Evolutionary conservation across 2,329 filamentous ascomycete species (phyloP), one percentile per base, ranked within the genome.

Genomic region (Parastagonospora avenae): DNA sequence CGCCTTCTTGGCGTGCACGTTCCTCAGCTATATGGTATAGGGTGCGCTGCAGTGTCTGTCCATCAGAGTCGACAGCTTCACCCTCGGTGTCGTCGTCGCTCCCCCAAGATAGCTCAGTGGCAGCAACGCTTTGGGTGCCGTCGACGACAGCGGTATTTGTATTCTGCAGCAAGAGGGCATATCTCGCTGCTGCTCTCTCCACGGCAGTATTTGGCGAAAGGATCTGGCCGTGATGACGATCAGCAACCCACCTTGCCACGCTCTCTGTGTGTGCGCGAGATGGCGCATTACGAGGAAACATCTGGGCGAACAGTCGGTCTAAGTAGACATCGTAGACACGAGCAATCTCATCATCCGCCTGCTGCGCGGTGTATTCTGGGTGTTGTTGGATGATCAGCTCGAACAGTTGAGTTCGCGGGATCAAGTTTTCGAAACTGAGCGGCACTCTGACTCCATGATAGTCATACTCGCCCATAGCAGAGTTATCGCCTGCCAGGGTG

Each of bases 1-100:
- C 96, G 4, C 64, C 62, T 30, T 66, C 93, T 44, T 90, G 83
- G 48, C 88, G 85, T 1, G 92, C 91, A 69, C 96, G 92, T 60
- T 97, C 92, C 73, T 97, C 92, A 0, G 92, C 95, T 40, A 97
- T 95, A 51, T 92, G 85, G 69, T 96, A 97, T 1, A 97, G 80
- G 2, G 97, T 80, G 55, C 87, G 90, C 39, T 95, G 88, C 42
- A 96, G 86, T 53, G 92, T 92, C 66, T 94, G 90, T 6, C 90
- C 90, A 52, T 82, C 79, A 60, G 48, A 72, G 63, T 57, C 75
- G 60, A 53, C 68, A 57, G 39, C 55, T 9, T 73, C 67, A 31
- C 78, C 77, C 72, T 80, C 64, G 72, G 76, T 60, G 36, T 70
- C 63, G 1, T 70, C 62, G 10, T 69, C 66, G 48, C 63, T 67